Evolutionary conservation across 257 asterid species (phyloP).

Genomic region (Solanum sitiens): DNA sequence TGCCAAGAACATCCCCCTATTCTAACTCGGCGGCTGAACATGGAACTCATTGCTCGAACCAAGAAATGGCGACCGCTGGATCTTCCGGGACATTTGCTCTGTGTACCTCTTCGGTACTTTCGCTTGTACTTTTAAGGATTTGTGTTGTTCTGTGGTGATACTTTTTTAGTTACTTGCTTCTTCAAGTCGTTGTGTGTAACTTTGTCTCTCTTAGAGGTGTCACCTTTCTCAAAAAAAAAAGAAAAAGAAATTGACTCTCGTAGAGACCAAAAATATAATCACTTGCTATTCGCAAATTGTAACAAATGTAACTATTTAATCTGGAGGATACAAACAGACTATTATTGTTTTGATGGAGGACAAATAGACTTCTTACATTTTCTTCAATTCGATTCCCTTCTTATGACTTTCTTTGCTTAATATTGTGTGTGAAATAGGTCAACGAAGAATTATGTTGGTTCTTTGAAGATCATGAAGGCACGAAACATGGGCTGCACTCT

Average conservation of each 20-base stretch:
- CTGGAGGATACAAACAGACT: neutral
- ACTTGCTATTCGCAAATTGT: neutral
- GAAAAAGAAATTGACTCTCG: neutral
- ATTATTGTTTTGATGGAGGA: neutral
- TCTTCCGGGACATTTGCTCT: conserved; percentile 1
- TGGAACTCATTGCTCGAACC: neutral
- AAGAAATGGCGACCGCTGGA: conserved; percentile 5
- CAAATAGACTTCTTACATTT: neutral
- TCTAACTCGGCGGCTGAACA: neutral
- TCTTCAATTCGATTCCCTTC: neutral
- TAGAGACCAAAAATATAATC: neutral
- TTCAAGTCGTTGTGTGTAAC: neutral
- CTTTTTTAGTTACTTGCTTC: neutral
- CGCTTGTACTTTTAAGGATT: neutral
- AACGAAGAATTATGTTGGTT: conserved; percentile 3
- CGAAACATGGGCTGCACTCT: conserved; percentile 72
- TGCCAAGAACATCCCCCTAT: neutral
- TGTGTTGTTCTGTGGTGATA: neutral
- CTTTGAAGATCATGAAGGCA: conserved; percentile 63
- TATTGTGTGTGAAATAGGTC: conserved; percentile 19
- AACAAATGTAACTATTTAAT: no score
- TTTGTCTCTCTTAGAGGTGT: neutral
- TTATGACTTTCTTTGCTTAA: neutral
- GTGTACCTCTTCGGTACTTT: conserved; percentile 21
- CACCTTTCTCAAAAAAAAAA: neutral